Evolutionary conservation across 1,139 yeast species (phyloP), one percentile per base, ranked within the genome.

Genomic region (Pneumocystis carinii): DNA sequence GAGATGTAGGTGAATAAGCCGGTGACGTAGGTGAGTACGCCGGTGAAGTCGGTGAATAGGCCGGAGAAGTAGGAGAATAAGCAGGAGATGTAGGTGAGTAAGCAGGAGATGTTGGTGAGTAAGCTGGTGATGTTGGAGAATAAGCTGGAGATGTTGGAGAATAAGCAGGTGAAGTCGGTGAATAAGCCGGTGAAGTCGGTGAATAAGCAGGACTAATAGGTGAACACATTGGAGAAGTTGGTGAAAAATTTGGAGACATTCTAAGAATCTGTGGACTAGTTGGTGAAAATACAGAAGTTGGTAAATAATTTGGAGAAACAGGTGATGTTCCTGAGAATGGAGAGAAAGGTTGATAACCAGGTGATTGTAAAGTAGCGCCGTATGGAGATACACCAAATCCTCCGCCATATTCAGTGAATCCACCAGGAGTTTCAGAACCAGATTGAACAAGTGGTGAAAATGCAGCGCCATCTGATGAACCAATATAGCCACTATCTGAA

Each of bases 371-470:
- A 17, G 73, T 72, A 75, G 86, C 85, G 66, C 82, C 84, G 67
- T 77, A 79, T 15, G 81, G 79, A 66, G 80, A 77, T 67, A 73
- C 75, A 14, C 70, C 64, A 55, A 62, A 62, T 24, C 42, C 41
- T 59, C 80, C 80, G 61, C 86, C 86, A 72, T 92, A 92, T 66
- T 90, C 95, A 71, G 90, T 86, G 2, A 97, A 96, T 68, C 98
- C 98, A 62, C 84, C 78, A 62, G 83, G 87, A 70, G 87, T 95
- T 42, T 84, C 80, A 64, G 84, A 82, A 69, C 95, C 94, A 27
- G 96, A 86, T 63, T 90, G 89, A 65, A 86, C 95, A 72, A 90
- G 80, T 64, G 98, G 98, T 60, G 98, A 92, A 79, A 94, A 94
- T 37, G 75, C 70, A 2, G 77, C 78, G 61, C 69, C 70, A 63